Base-by-base conservation (phyloP, 2,329 filamentous ascomycete species). In the Blastomyces gilchristii region DNA sequence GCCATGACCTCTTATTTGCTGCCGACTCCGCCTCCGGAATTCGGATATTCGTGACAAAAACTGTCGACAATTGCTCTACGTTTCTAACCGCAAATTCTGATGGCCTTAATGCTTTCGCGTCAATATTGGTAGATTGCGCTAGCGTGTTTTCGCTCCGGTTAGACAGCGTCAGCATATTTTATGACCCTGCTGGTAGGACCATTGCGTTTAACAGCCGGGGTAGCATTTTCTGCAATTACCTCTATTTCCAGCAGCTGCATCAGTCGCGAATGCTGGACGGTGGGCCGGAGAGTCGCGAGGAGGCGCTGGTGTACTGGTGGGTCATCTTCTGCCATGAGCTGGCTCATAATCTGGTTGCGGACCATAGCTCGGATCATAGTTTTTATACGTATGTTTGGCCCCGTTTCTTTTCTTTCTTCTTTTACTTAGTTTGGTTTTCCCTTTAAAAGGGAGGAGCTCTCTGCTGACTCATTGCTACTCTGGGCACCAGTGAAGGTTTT, bases 271-370 rank as follows among this genome's bases (percentile, higher is more conserved):
- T 85, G 58, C 71, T 74, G 25, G 67, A 71, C 28, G 72, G 68
- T 65, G 68, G 67, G 58, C 76, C 63, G 58, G 73, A 71, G 58
- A 67, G 67, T 59, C 85, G 80, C 72, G 80, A 84, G 3, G 88
- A 94, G 65, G 90, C 90, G 2, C 79, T 85, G 63, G 84, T 88
- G 0, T 96, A 92, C 80, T 97, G 93, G 93, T 97, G 89, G 85
- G 89, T 96, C 67, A 91, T 94, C n/a, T 75, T 97, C 65, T 95
- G 91, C 66, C 94, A 99, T 73, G 95, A 99, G 77, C 78, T 99
- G 74, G 92, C 94, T 63, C 94, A 99, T 77, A 99, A 99, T 73
- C 78, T 99, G 62, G 90, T 96, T 9, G 77, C 78, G 47, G 82
- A 85, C 66, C 93, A 97, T 74, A 88, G 87, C 70, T 81, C 88